A percentile compares a stretch with the other conserved stretches of the same genome.
Evolutionary conservation across 768 basidiomycete species (phyloP).

Genomic region (Auriscalpium vulgare): DNA sequence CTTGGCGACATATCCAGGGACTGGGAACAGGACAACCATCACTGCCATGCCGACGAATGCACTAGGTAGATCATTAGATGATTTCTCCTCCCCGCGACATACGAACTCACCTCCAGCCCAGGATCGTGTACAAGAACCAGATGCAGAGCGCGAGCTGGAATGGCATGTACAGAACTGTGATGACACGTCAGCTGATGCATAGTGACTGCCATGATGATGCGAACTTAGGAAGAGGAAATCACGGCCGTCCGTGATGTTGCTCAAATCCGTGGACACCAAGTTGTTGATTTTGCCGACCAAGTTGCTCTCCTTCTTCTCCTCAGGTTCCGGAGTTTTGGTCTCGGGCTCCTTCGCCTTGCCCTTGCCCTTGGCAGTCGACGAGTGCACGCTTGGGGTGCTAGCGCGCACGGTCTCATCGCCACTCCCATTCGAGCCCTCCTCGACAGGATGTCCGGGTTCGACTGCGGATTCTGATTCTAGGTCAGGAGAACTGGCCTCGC

Average conservation of each 20-base stretch:
- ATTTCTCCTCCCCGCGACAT: too few species aligned
- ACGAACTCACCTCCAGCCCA: slow-evolving; percentile 39
- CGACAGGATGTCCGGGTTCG: neutral
- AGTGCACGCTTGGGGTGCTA: slow-evolving; percentile 6
- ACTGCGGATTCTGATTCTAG: neutral
- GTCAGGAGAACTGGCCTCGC: neutral
- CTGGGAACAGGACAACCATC: slow-evolving; percentile 32
- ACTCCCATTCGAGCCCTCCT: neutral
- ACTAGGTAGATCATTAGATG: slow-evolving; percentile 6
- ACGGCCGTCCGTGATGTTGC: slow-evolving; percentile 21
- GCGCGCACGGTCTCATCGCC: neutral
- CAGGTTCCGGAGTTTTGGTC: neutral
- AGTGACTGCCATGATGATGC: neutral
- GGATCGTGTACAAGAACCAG: slow-evolving; percentile 34
- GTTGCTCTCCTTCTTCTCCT: slow-evolving; percentile 27
- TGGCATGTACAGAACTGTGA: slow-evolving; percentile 28
- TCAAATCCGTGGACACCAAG: slow-evolving; percentile 58
- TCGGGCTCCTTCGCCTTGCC: neutral
- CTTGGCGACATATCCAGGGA: slow-evolving; percentile 33
- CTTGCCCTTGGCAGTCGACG: neutral
- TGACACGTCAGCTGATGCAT: neutral
- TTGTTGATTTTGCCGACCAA: slow-evolving; percentile 74
- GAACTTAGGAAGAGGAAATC: slow-evolving; percentile 15
- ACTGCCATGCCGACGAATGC: slow-evolving; percentile 33
- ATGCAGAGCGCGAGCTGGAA: slow-evolving; percentile 33